Percentiles rank a stretch among this genome's conserved stretches.
phyloP scores from a whole-genome alignment of 1,284 basidiomycete species.

The Cutaneotrichosporon sp. region DNA sequence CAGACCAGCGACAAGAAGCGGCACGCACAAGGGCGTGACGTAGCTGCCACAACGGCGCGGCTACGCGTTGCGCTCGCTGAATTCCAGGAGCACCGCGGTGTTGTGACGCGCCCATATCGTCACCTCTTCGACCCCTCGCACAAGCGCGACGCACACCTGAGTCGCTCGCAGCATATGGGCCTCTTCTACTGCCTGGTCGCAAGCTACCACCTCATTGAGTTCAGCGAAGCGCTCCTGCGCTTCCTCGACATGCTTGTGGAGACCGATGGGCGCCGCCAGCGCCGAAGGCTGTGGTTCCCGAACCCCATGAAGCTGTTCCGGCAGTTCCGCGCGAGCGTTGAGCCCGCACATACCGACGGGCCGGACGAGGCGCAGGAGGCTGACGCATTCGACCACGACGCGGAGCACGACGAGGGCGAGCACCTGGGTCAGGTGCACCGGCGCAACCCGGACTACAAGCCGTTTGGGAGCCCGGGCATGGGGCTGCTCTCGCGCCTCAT shows the following conservation, averaged over 20 bases:
- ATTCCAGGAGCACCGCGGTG: constrained; percentile 57
- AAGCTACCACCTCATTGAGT: constrained; percentile 68
- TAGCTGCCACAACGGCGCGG: background rate
- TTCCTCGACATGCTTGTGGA: constrained; percentile 61
- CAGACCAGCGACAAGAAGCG: constrained; percentile 12
- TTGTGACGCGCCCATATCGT: constrained; percentile 70
- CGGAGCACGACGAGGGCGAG: constrained; percentile 10
- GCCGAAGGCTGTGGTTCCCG: constrained; percentile 69
- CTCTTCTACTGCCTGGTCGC: constrained; percentile 69
- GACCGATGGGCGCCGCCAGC: constrained; percentile 61
- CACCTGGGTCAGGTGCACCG: constrained; percentile 41
- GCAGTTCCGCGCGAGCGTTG: constrained; percentile 25
- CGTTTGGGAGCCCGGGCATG: constrained; percentile 41
- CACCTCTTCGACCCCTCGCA: constrained; percentile 60
- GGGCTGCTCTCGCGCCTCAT: constrained; percentile 40
- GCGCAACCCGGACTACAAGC: constrained; percentile 53
- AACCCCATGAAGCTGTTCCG: constrained; percentile 48
- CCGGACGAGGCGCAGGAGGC: constrained; percentile 12
- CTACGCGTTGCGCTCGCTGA: constrained; percentile 51
- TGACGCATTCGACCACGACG: constrained; percentile 6
- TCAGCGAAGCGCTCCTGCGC: constrained; percentile 57
- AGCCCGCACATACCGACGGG: constrained; percentile 3
- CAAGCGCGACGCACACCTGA: constrained; percentile 6
- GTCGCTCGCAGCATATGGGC: constrained; percentile 49
- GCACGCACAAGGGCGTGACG: background rate